phyloP scores from a whole-genome alignment of 257 asterid species.

The Solanum ossicruentum region DNA sequence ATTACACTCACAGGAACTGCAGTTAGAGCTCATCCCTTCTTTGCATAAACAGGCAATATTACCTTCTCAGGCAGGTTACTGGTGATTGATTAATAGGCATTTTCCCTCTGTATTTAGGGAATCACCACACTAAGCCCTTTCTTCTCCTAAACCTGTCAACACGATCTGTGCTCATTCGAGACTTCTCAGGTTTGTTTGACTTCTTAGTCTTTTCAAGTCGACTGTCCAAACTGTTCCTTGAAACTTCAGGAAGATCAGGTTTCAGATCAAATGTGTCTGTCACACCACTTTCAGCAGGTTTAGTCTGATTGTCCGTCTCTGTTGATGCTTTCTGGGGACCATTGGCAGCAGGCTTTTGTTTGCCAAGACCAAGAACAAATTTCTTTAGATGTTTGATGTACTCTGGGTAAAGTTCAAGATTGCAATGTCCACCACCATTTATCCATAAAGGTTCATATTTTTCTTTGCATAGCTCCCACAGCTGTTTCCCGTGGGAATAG shows the following conservation, averaged over 20 bases:
- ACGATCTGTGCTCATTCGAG: slow-evolving; percentile 83
- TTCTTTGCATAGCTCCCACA: slow-evolving; percentile 72
- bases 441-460: slow-evolving; percentile 88
- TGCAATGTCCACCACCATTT: slow-evolving; percentile 91
- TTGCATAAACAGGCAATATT: neutral
- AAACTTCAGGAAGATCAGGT: slow-evolving; percentile 58
- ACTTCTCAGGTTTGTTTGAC: slow-evolving; percentile 64
- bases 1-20: neutral
- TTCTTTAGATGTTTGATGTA: slow-evolving; percentile 77
- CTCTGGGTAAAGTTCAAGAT: slow-evolving; percentile 88
- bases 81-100: neutral
- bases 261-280: slow-evolving; percentile 36
- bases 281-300: slow-evolving; percentile 33
- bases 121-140: slow-evolving; percentile 80
- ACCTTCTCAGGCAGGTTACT: neutral
- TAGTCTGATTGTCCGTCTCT: slow-evolving; percentile 25
- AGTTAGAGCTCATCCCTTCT: neutral
- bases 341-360: slow-evolving; percentile 42
- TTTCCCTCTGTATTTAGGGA: neutral
- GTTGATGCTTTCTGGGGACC: slow-evolving; percentile 30
- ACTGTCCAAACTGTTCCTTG: slow-evolving; percentile 91
- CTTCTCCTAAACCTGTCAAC: slow-evolving; percentile 78
- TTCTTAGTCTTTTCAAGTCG: slow-evolving; percentile 89
- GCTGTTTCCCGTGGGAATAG: slow-evolving; percentile 87
- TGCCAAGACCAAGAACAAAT: slow-evolving; percentile 66